Percentiles rank a stretch among this genome's conserved stretches.
Conservation (phyloP, 2,329 filamentous ascomycete genomes). For the Trichoderma polysporum region DNA sequence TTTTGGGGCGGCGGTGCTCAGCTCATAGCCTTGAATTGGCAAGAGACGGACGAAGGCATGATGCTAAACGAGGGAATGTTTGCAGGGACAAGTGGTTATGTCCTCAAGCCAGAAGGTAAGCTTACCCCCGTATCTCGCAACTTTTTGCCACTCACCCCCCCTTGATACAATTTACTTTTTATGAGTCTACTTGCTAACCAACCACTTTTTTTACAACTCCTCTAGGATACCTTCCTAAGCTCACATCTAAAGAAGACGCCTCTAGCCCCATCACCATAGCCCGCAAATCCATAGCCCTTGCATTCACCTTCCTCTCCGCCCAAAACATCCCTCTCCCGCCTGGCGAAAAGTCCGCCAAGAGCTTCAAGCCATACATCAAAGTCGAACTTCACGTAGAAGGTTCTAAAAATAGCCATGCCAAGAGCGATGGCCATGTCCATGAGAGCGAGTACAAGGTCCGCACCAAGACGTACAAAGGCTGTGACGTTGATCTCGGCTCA, state of each 20-base stretch:
- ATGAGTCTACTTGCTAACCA: neutral
- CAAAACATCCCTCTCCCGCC: slow-evolving; percentile 70
- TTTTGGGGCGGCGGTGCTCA: slow-evolving; percentile 91
- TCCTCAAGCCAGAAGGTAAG: slow-evolving; percentile 74
- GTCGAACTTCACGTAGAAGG: slow-evolving; percentile 80
- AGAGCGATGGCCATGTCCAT: slow-evolving; percentile 42
- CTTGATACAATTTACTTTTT: too few relatives aligned
- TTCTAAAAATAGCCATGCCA: slow-evolving; percentile 43
- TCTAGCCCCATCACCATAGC: slow-evolving; percentile 36
- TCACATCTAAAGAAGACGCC: slow-evolving; percentile 23
- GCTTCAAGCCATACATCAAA: slow-evolving; percentile 79
- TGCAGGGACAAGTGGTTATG: slow-evolving; percentile 76
- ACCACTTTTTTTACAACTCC: neutral
- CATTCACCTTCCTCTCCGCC: slow-evolving; percentile 71
- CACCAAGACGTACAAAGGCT: slow-evolving; percentile 58
- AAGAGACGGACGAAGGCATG: slow-evolving; percentile 86
- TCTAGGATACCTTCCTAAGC: slow-evolving; percentile 36
- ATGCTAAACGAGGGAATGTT: slow-evolving; percentile 98
- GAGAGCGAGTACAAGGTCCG: slow-evolving; percentile 56
- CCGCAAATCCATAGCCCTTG: slow-evolving; percentile 65
- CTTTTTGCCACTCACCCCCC: too few relatives aligned
- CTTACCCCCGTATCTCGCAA: neutral
- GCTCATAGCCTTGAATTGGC: slow-evolving; percentile 92
- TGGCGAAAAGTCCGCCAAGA: slow-evolving; percentile 48
- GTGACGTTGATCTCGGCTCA: slow-evolving; percentile 61